Evolutionary conservation across 164 flowering plant genomes (phyloP), one percentile per base, ranked within the genome.

Genomic region (Taxillus chinensis): DNA sequence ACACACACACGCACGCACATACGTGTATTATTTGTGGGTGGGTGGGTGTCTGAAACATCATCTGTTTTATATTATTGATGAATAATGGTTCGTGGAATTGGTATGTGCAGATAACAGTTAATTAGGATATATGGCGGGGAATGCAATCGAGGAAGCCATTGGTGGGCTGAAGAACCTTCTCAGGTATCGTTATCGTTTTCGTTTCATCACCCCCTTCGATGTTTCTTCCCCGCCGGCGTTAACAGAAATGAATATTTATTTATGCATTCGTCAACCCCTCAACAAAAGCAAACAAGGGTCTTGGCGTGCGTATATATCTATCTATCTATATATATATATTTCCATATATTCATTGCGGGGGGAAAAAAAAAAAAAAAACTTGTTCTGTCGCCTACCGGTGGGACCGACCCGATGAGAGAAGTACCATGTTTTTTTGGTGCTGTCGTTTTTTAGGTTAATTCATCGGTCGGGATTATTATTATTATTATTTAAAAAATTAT

Each of bases 81-180:
- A 27, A 27, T 27, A 2, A 27, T 27, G 27, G 27, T 27, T 48
- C 3, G 13, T 48, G 10, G 10, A 48, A 7, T 3, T 48, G 4
- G 9, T 48, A 66, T 63, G 42, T 55, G 68, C 77, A 81, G 84
- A 76, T 27, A 27, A 27, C 27, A 27, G 27, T 27, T 27, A 27
- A 27, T 27, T 56, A 43, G 76, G 76, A 68, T 79, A 82, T 27
- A 79, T 82, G 82, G 78, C 73, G 6, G 64, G 15, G 3, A 72
- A 73, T 3, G 41, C 75, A 5, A 77, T 77, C 74, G 83, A 83
- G 61, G 84, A 77, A 16, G 97, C 97, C 60, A 72, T 90, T 65
- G 80, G 71, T 37, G 82, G 70, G n/a, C 79, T 90, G 51, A 65
- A 70, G 71, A 82, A 86, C 66, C 90, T 90, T 62, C 73, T 83